Conservation (phyloP, 2,329 filamentous ascomycete genomes). For the Monosporascus sp. region DNA sequence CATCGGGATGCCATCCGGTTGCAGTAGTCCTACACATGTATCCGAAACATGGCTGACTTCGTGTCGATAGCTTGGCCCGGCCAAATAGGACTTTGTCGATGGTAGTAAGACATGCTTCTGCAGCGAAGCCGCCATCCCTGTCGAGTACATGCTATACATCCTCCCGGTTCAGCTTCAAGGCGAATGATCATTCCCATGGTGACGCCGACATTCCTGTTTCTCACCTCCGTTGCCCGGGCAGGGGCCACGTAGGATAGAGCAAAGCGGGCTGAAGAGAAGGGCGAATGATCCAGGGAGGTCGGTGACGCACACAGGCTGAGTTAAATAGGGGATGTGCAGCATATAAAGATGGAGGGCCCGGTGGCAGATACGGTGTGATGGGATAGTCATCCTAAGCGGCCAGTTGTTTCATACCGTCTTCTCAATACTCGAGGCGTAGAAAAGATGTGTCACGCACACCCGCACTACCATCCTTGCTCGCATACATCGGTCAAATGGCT, state of each 20-base stretch:
- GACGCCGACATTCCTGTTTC: background rate
- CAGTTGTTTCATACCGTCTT: background rate
- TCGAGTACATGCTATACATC: background rate
- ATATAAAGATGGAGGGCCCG: background rate
- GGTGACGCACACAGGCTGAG: background rate
- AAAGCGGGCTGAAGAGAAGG: background rate
- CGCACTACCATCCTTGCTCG: slow-evolving; percentile 44
- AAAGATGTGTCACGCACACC: slow-evolving; percentile 51
- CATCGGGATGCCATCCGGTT: background rate
- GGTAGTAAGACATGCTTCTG: background rate
- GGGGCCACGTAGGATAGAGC: background rate
- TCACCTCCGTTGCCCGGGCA: background rate
- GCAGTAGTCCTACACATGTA: background rate
- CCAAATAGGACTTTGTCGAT: background rate
- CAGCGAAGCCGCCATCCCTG: background rate
- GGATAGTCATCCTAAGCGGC: no score
- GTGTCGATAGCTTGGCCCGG: background rate
- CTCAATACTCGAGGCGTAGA: background rate
- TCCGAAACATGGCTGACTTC: background rate
- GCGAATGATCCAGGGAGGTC: background rate
- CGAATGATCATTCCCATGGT: background rate
- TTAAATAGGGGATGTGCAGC: background rate
- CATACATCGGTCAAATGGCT: slow-evolving; percentile 52
- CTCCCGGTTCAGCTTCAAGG: background rate
- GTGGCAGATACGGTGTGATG: background rate